Evolutionary conservation across 768 basidiomycete species (phyloP), one percentile per base, ranked within the genome.

Genomic region (Xerocomellus intermedius): DNA sequence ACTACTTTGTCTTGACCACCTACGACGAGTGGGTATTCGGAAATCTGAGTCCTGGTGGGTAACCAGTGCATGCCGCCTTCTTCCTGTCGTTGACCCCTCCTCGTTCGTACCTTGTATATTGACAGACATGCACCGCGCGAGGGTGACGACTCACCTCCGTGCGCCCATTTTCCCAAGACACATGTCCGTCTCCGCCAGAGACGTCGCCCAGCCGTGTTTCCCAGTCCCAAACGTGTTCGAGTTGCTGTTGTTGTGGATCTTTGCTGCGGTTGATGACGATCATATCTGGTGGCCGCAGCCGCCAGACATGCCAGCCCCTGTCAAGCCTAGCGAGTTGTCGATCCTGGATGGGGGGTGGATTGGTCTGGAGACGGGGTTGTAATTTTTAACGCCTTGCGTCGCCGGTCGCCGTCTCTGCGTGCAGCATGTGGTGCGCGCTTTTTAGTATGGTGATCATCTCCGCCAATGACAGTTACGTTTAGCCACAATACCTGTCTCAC

Each of bases 11-110:
- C 26, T 36, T 60, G 52, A 62, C 58, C 4, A 59, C 43, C n/a
- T 60, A 64, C 37, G 50, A 63, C 7, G n/a, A 56, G 0, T 59
- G 63, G 60, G 54, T 57, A 5, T 62, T 60, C 14, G 60, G 63
- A 7, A 39, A 28, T 13, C 32, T 63, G 21, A 64, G 57, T 35
- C 7, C 33, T 3, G 45, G 60, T 64, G 41, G 12, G 42, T 32
- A 12, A 8, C 9, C 16, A 17, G 17, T 12, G 8, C n/a, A 21
- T 39, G 2, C 19, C 26, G 22, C 7, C 19, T 19, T 21, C 4
- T 21, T 32, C 17, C 1, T 36, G 17, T 30, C 22, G 7, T 6
- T 13, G 37, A 28, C n/a, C 32, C 35, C 17, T n/a, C 17, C 36
- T 17, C 35, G 35, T 8, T 17, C 17, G 6, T 35, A 35, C 9